A percentile compares a stretch with the other conserved stretches of the same genome.
Evolutionary conservation across 2,329 filamentous ascomycete species (phyloP).

Genomic region (Fusarium udum): DNA sequence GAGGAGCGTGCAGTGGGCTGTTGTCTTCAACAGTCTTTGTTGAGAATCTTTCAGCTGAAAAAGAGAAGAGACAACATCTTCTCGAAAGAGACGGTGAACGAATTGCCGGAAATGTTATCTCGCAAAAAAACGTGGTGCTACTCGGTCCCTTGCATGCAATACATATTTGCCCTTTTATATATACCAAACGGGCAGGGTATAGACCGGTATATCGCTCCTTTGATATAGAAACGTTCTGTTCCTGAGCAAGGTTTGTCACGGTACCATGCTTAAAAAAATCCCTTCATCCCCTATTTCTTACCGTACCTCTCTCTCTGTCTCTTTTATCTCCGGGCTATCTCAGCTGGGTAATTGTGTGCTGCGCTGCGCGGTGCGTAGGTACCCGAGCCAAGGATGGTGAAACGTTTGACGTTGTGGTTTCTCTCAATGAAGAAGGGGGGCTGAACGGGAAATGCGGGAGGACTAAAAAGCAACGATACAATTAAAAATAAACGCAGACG

Average conservation of each 20-base stretch:
- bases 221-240: slow-evolving; percentile 31
- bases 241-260: slow-evolving; percentile 2
- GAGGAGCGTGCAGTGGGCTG: slow-evolving; percentile 38
- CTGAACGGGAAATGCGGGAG: slow-evolving; percentile 25
- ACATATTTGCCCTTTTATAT: slow-evolving; percentile 26
- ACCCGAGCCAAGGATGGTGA: slow-evolving; percentile 18
- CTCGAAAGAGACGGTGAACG: slow-evolving; percentile 24
- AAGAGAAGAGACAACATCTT: neutral
- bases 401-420: slow-evolving; percentile 22
- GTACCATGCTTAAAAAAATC: neutral
- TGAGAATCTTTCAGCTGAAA: neutral
- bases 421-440: neutral
- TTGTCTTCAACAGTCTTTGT: neutral
- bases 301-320: neutral
- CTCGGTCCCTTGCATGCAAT: slow-evolving; percentile 29
- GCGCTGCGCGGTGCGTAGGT: neutral
- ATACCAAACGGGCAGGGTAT: slow-evolving; percentile 10
- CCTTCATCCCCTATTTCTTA: slow-evolving; percentile 18
- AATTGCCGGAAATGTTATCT: slow-evolving; percentile 11
- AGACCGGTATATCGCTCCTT: slow-evolving; percentile 17
- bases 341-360: neutral
- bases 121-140: slow-evolving; percentile 13
- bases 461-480: slow-evolving; percentile 5
- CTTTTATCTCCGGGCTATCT: slow-evolving; percentile 14
- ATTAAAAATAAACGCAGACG: neutral